Percentiles rank a stretch among this genome's conserved stretches.
phyloP scores from a whole-genome alignment of 164 flowering plant genomes.

The Buxus sempervirens region DNA sequence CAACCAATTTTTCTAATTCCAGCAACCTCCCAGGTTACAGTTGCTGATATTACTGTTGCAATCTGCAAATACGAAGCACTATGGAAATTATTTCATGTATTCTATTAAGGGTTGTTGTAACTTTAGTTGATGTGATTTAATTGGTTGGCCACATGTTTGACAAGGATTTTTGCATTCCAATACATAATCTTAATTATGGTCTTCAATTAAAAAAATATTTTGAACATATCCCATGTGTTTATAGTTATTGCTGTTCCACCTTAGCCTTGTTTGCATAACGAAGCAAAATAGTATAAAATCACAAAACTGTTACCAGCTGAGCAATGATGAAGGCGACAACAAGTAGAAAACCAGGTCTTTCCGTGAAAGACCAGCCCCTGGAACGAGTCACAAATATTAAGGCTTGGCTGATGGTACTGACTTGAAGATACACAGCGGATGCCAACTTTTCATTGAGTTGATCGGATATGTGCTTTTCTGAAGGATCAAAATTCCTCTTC shows the following conservation, averaged over 20 bases:
- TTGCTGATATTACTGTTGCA: constrained; percentile 55
- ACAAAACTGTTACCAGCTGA: constrained; percentile 40
- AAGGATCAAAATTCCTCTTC: constrained; percentile 10
- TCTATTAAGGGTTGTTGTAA: no score
- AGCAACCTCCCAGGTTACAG: constrained; percentile 32
- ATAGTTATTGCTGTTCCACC: not conserved
- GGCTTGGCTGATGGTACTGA: constrained; percentile 67
- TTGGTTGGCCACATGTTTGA: no score
- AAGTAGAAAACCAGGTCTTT: constrained; percentile 62
- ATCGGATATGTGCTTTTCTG: not conserved
- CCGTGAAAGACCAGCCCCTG: constrained; percentile 59
- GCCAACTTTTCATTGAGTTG: constrained; percentile 30
- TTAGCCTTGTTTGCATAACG: not conserved
- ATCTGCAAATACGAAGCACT: constrained; percentile 30
- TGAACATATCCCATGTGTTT: no score
- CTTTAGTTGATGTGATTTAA: no score
- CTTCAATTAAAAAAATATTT: no score
- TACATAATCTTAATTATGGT: no score
- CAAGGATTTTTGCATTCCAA: no score
- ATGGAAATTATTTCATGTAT: no score
- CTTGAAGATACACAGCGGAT: constrained; percentile 64
- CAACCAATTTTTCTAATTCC: constrained; percentile 49
- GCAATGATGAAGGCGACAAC: constrained; percentile 61
- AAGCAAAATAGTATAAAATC: not conserved
- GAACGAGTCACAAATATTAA: constrained; percentile 65